Conservation (phyloP, 108 stramenopile genomes). For the Fragilaria crotonensis region DNA sequence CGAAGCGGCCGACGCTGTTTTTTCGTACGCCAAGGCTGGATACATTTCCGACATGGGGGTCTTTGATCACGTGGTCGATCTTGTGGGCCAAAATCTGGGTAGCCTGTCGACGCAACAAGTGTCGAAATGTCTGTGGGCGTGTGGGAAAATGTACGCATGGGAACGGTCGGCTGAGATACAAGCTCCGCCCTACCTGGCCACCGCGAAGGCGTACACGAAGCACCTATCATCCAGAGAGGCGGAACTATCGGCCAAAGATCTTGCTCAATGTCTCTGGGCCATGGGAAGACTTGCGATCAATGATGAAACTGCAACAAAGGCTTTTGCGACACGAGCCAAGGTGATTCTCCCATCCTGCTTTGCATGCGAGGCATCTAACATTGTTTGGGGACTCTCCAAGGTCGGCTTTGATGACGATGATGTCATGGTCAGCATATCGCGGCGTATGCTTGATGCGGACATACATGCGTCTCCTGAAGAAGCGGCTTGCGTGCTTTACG, state of each 20-base stretch:
- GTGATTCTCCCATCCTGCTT: conserved; percentile 22
- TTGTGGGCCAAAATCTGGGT: conserved; percentile 28
- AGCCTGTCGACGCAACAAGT: conserved; percentile 31
- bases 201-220: conserved; percentile 20
- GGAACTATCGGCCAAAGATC: conserved; percentile 46
- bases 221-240: conserved; percentile 23
- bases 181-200: conserved; percentile 40
- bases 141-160: conserved; percentile 53
- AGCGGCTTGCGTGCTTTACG: conserved; percentile 45
- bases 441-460: background rate
- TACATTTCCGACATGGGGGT: conserved; percentile 60
- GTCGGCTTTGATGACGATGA: conserved; percentile 25
- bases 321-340: conserved; percentile 20
- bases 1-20: conserved; percentile 52
- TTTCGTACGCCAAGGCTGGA: conserved; percentile 54
- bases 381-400: conserved; percentile 55
- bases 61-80: conserved; percentile 54
- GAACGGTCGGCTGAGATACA: too few relatives aligned
- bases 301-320: conserved; percentile 4
- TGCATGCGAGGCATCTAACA: conserved; percentile 47
- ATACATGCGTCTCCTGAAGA: conserved; percentile 35
- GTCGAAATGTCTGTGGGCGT: conserved; percentile 62
- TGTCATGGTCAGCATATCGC: conserved; percentile 21
- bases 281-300: conserved; percentile 39
- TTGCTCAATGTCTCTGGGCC: conserved; percentile 60